Base-by-base conservation (phyloP, 768 basidiomycete genomes). In the Mrakia blollopis region DNA sequence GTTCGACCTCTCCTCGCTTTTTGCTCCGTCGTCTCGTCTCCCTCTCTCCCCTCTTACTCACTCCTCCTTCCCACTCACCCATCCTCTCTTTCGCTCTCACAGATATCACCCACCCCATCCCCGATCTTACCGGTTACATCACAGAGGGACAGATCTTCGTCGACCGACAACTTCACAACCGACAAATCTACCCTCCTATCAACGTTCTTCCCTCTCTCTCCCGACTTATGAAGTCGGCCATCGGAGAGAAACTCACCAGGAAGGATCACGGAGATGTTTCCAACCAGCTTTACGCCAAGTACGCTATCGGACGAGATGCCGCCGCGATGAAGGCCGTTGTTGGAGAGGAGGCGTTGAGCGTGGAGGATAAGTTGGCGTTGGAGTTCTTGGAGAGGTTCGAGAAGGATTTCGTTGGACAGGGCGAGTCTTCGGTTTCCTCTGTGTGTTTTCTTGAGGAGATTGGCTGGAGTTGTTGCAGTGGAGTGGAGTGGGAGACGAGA, bases 51-150 rank as follows among this genome's bases (percentile, higher is more conserved):
- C 54, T 61, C 37, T 54, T 32, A 0, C 35, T 25, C 37, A 37
- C 11, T n/a, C 39, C n/a, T 39, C 3, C 65, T 37, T 60, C 37
- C 16, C 30, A n/a, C n/a, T n/a, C n/a, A n/a, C 71, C 52, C 1
- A 18, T 44, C 16, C 25, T 41, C 21, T 72, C 37, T 32, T 37
- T 47, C 37, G 39, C 79, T 70, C 79, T 21, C 28, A 30, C 81
- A 98, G 96, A 98, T 87, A 99, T 99, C 85, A 98, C 97, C n/a
- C 97, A 99, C 85, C 97, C 97, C 78, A 98, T 99, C 85, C 96
- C 96, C 82, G 96, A 98, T 89, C 87, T 98, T 84, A 98, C 96
- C 79, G 97, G 97, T 73, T 99, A 98, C 85, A 99, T 99, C 84
- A 95, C 95, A 71, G 96, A 98, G 87, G 97, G 97, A 71, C 97